These are phyloP conservation scores for Pythium coloratum DNA, from an alignment of 352 stramenopile genomes.

Conservation along the genomic window DNA sequence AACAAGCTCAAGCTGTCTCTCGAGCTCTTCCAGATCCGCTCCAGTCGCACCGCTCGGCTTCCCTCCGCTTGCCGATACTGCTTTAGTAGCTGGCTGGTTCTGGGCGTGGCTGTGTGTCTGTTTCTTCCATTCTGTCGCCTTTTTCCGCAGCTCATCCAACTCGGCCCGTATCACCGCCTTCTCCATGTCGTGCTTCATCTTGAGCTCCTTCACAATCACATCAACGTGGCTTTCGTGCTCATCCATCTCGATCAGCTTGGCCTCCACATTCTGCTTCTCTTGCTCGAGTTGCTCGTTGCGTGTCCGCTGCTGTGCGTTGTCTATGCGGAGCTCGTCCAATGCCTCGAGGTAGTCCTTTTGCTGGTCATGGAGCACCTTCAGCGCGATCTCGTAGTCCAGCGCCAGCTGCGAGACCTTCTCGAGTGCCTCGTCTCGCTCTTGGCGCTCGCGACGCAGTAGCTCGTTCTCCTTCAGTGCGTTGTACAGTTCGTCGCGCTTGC, in stretches of 20 bases:
- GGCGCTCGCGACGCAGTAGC: constrained; percentile 42
- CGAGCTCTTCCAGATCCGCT: constrained; percentile 40
- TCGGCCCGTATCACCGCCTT: constrained; percentile 46
- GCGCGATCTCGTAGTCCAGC: constrained; percentile 44
- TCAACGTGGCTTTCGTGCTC: constrained; percentile 65
- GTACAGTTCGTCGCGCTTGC: constrained; percentile 63
- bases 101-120: constrained; percentile 31
- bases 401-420: constrained; percentile 39
- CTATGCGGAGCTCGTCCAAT: constrained; percentile 65
- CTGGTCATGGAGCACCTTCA: constrained; percentile 51
- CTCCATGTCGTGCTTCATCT: constrained; percentile 58
- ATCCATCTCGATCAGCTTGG: constrained; percentile 76
- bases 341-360: constrained; percentile 50
- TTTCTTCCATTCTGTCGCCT: constrained; percentile 38
- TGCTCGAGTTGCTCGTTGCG: constrained; percentile 45
- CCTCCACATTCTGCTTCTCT: constrained; percentile 56
- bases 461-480: constrained; percentile 69
- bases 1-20: constrained; percentile 59
- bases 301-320: constrained; percentile 61
- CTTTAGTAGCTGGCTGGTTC: background rate
- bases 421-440: constrained; percentile 39
- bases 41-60: background rate
- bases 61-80: background rate
- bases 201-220: constrained; percentile 41
- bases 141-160: constrained; percentile 38